Base-by-base conservation (phyloP, 345 rosid species). In the Bruguiera gymnorhiza region DNA sequence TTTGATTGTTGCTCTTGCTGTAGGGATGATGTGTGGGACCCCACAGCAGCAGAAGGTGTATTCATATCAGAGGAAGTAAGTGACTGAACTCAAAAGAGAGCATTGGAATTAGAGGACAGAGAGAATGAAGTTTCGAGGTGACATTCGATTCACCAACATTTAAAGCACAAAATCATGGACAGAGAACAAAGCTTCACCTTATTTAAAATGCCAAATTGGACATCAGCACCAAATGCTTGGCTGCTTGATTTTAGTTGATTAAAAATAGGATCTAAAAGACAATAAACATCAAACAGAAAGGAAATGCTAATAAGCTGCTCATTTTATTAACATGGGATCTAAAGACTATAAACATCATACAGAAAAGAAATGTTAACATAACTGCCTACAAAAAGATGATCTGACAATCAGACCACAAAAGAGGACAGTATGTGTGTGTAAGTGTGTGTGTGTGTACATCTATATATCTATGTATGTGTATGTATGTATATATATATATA, bases 261-360 rank as follows among this genome's bases (percentile, higher is more conserved):
- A 70, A 83, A 82, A 8, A 80, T 30, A 70, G 85, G 75, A 79
- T 83, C 94, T 88, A 70, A 75, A 75, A 61, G 30, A 65, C 34
- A 60, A 53, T 19, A 51, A 39, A 46, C 37, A 53, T 16, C 18
- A 43, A 43, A 43, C 18, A 43, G 50, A 43, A 43, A 43, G 16
- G 50, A 43, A 43, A 43, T 43, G 50, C 16, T 43, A 43, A 43
- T 43, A 13, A 43, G 50, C 50, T 43, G 50, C 50, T 18, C 50
- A 43, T 85, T 86, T 72, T 86, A 78, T 81, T 79, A 82, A 81
- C 11, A 79, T 23, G 66, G 86, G 77, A 79, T 83, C 94, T 88
- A 70, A 75, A 71, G 24, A 60, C 63, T 36, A 39, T 23, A 60
- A 54, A 65, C n/a, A 19, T 54, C 23, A 18, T 10, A 6, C 31